phyloP scores from a whole-genome alignment of 202 grass and related monocot genomes.

The Setaria italica region DNA sequence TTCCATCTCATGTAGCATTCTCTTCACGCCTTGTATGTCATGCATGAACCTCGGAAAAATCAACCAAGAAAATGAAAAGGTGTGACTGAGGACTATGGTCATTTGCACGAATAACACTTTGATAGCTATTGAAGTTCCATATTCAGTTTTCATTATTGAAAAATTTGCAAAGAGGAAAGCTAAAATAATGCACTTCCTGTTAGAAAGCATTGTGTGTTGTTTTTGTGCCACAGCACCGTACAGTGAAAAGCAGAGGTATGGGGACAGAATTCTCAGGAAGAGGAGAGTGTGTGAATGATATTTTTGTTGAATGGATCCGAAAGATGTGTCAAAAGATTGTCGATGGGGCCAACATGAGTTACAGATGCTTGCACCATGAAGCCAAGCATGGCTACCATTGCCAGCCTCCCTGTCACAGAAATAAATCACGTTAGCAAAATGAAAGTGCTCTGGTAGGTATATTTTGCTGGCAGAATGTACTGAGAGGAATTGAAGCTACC shows the following conservation, averaged over 20 bases:
- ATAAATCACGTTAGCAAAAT: slow-evolving; percentile 21
- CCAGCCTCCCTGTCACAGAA: slow-evolving; percentile 70
- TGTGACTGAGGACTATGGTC: not conserved
- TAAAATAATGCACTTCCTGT: not conserved
- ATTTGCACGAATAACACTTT: slow-evolving; percentile 29
- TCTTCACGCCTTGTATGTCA: not conserved
- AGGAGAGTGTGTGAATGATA: slow-evolving; percentile 63
- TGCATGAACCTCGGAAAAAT: not conserved
- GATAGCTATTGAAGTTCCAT: not conserved
- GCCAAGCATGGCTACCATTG: slow-evolving; percentile 95
- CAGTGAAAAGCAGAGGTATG: not conserved
- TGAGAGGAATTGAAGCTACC: slow-evolving; percentile 48
- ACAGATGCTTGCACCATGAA: slow-evolving; percentile 80
- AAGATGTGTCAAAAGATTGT: slow-evolving; percentile 84
- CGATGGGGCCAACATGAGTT: slow-evolving; percentile 78
- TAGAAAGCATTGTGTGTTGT: not conserved
- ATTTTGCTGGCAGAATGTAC: slow-evolving; percentile 16
- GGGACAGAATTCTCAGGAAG: slow-evolving; percentile 16
- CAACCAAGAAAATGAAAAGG: not conserved
- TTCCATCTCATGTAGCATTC: not conserved
- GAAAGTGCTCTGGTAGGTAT: not conserved
- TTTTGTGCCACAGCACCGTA: not conserved
- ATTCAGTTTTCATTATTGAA: not conserved
- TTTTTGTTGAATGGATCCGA: slow-evolving; percentile 88
- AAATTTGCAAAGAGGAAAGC: not conserved